Evolutionary conservation across 2,329 filamentous ascomycete species (phyloP).

Genomic region (Raffaelea deltoideospora): DNA sequence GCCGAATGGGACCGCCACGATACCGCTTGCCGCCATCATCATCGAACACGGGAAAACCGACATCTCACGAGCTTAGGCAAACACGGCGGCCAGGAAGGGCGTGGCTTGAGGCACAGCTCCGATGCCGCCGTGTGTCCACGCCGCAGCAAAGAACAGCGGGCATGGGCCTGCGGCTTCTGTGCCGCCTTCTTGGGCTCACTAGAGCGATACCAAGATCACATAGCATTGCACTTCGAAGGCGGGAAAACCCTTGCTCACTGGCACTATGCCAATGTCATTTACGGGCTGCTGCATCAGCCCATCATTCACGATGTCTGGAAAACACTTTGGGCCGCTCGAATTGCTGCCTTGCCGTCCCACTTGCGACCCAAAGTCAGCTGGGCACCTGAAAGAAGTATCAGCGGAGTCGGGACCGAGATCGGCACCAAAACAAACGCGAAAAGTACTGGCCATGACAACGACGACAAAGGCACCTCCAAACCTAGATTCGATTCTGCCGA

Average conservation of each 20-base stretch:
- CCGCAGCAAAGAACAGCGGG: conserved; percentile 29
- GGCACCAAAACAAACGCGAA: conserved; percentile 8
- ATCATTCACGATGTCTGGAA: conserved; percentile 48
- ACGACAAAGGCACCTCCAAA: too few species aligned
- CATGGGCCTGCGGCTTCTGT: conserved; percentile 57
- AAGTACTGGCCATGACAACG: neutral
- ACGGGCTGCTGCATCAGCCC: conserved; percentile 51
- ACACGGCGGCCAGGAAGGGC: too few species aligned
- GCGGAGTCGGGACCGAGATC: conserved; percentile 38
- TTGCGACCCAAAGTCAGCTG: conserved; percentile 44
- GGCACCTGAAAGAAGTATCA: conserved; percentile 40
- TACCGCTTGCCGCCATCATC: conserved; percentile 37
- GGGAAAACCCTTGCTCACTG: conserved; percentile 49
- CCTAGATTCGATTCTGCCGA: neutral
- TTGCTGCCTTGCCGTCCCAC: conserved; percentile 26
- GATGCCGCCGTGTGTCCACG: too few species aligned
- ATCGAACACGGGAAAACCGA: neutral
- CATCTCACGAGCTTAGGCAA: too few species aligned
- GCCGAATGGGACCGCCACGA: conserved; percentile 58
- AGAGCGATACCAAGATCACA: conserved; percentile 53
- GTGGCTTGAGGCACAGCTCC: too few species aligned
- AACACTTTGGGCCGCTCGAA: conserved; percentile 30
- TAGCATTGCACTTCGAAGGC: conserved; percentile 50
- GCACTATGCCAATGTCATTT: conserved; percentile 55
- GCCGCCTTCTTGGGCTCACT: conserved; percentile 46